These are phyloP conservation scores for Neckera pumila DNA, from an alignment of 225 moss, liverwort and hornwort species.

Conservation along the genomic window DNA sequence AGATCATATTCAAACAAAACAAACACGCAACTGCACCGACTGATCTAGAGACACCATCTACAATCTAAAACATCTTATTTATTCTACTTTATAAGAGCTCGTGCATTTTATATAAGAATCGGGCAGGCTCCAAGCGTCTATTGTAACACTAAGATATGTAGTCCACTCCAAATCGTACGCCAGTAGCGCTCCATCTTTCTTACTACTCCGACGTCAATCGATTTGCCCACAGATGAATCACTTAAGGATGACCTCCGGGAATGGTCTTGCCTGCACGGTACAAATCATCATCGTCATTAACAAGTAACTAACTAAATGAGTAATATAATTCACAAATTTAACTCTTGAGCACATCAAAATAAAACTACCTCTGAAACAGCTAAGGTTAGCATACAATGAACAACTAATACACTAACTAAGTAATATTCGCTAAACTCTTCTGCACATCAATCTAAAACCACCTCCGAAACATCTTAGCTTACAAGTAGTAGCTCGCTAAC, in stretches of 20 bases:
- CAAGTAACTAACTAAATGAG: too few species aligned
- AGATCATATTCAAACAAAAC: background rate
- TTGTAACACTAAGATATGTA: background rate
- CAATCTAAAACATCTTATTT: background rate
- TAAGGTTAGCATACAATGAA: too few species aligned
- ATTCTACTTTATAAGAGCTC: background rate
- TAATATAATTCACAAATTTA: too few species aligned
- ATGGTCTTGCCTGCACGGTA: background rate
- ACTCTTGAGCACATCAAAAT: background rate
- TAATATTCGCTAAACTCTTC: too few species aligned
- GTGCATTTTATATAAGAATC: background rate
- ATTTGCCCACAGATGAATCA: background rate
- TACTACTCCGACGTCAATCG: background rate
- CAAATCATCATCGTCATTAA: background rate
- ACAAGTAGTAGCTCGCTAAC: background rate
- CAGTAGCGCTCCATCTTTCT: background rate
- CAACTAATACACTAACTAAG: too few species aligned
- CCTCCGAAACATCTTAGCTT: background rate
- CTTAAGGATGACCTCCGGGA: slow-evolving; percentile 16
- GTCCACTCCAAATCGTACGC: background rate
- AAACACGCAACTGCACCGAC: background rate
- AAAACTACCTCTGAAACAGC: background rate
- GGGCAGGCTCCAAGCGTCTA: too few species aligned
- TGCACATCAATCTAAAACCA: background rate
- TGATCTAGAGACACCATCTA: background rate